These are phyloP conservation scores for Plasmodium billcollinsi DNA, from an alignment of 169 alveolate species.

Conservation along the genomic window DNA sequence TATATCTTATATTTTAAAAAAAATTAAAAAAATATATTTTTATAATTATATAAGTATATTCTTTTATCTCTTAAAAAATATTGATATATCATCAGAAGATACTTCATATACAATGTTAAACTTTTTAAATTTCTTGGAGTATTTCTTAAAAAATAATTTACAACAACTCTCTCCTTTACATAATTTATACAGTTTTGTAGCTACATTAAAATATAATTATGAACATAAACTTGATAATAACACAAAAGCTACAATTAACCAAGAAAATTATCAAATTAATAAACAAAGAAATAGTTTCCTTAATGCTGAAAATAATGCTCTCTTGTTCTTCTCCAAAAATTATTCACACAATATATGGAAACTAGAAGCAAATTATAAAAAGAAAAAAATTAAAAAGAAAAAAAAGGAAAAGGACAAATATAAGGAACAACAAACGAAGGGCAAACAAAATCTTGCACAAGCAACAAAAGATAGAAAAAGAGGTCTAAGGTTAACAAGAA, in stretches of 20 bases:
- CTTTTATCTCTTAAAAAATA: constrained; percentile 53
- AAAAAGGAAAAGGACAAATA: no score
- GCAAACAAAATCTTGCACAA: neutral
- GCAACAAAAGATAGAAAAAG: neutral
- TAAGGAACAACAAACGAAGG: neutral
- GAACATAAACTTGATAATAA: constrained; percentile 28
- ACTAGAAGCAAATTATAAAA: no score
- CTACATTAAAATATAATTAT: constrained; percentile 48
- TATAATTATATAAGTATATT: constrained; percentile 50
- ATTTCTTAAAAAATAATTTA: constrained; percentile 34
- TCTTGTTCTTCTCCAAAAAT: constrained; percentile 9
- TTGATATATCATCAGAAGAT: constrained; percentile 55
- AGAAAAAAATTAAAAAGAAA: no score
- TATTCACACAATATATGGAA: neutral
- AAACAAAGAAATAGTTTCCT: constrained; percentile 17
- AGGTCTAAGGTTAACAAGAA: no score
- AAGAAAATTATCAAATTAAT: constrained; percentile 38
- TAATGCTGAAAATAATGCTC: constrained; percentile 7
- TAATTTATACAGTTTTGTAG: constrained; percentile 52
- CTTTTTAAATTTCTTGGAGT: constrained; percentile 18
- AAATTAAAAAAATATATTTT: constrained; percentile 63
- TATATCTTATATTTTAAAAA: constrained; percentile 43
- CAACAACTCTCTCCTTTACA: constrained; percentile 24
- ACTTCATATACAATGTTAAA: constrained; percentile 35
- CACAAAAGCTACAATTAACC: constrained; percentile 13